phyloP scores from a whole-genome alignment of 306 rosid genomes.

The Ziziphus jujuba region DNA sequence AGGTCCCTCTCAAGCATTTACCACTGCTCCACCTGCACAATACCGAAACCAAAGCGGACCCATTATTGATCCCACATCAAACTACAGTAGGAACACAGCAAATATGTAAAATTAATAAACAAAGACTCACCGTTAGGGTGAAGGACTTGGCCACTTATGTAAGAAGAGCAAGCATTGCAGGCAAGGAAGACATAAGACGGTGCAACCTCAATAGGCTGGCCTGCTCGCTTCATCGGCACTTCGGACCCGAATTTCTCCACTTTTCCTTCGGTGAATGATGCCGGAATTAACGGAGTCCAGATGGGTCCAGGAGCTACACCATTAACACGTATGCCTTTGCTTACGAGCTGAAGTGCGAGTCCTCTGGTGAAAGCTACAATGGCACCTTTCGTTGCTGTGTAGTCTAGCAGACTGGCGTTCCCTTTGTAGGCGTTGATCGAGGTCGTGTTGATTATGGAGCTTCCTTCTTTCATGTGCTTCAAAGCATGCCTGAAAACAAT shows the following conservation, averaged over 20 bases:
- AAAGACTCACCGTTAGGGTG: slow-evolving; percentile 67
- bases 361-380: slow-evolving; percentile 68
- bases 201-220: slow-evolving; percentile 79
- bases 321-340: slow-evolving; percentile 61
- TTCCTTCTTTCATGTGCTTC: slow-evolving; percentile 80
- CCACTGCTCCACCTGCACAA: slow-evolving; percentile 62
- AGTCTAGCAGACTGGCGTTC: slow-evolving; percentile 41
- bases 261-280: slow-evolving; percentile 42
- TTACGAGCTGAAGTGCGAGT: slow-evolving; percentile 57
- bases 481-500: slow-evolving; percentile 49
- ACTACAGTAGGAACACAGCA: background rate
- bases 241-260: slow-evolving; percentile 35
- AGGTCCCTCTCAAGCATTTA: slow-evolving; percentile 44
- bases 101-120: background rate
- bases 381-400: slow-evolving; percentile 71
- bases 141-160: slow-evolving; percentile 75
- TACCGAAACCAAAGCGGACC: background rate
- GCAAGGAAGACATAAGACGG: slow-evolving; percentile 73
- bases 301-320: slow-evolving; percentile 91
- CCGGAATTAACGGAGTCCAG: slow-evolving; percentile 67
- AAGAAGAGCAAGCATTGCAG: slow-evolving; percentile 63
- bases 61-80: no score
- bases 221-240: slow-evolving; percentile 74
- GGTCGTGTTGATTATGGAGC: slow-evolving; percentile 71
- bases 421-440: slow-evolving; percentile 74